Evolutionary conservation across 345 rosid genomes (phyloP).

Genomic region (Euphorbia pulcherrima): DNA sequence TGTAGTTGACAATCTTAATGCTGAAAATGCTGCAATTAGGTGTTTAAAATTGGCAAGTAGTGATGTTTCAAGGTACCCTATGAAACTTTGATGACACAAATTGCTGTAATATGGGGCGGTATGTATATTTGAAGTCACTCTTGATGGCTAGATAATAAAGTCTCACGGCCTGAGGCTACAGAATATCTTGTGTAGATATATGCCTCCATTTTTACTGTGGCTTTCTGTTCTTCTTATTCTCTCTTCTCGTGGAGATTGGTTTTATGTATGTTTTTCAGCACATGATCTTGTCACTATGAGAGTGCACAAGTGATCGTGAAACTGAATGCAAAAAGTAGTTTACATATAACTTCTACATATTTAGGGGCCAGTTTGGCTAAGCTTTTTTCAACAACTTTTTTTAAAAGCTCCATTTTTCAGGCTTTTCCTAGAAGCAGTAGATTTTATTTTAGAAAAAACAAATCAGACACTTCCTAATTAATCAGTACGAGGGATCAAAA

Average conservation of each 20-base stretch:
- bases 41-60: background rate
- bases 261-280: background rate
- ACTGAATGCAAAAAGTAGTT: background rate
- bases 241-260: too few relatives aligned
- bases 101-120: background rate
- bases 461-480: too few relatives aligned
- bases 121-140: background rate
- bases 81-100: slow-evolving; percentile 1
- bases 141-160: background rate
- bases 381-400: too few relatives aligned
- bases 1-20: background rate
- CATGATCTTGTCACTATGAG: background rate
- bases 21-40: background rate
- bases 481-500: too few relatives aligned
- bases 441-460: too few relatives aligned
- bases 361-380: too few relatives aligned
- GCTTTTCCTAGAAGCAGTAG: too few relatives aligned
- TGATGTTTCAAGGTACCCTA: background rate
- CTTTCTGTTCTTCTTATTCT: too few relatives aligned
- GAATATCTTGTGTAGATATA: background rate
- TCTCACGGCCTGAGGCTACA: background rate
- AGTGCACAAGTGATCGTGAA: background rate
- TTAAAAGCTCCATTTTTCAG: too few relatives aligned
- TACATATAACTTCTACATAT: background rate
- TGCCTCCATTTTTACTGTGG: background rate